Conservation (phyloP, 2,329 filamentous ascomycete species). For the Cytospora piceae region DNA sequence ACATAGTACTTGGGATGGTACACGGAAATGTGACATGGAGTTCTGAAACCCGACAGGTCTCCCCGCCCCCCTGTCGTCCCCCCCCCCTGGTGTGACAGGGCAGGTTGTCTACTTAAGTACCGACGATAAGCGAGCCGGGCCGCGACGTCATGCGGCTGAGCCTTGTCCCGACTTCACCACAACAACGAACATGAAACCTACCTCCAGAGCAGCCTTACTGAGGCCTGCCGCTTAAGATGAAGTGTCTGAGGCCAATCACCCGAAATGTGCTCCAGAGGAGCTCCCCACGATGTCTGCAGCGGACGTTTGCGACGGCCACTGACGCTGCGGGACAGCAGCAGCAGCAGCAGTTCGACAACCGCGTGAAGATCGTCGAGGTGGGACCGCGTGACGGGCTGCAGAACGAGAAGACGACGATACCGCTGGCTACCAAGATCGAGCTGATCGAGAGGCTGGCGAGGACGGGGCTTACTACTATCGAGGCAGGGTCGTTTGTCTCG, state of each 20-base stretch:
- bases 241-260: slow-evolving; percentile 23
- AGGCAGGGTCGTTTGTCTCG: slow-evolving; percentile 81
- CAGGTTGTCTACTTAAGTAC: background rate
- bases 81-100: no score
- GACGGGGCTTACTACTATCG: slow-evolving; percentile 74
- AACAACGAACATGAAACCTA: slow-evolving; percentile 1
- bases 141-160: slow-evolving; percentile 23
- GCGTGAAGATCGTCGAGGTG: slow-evolving; percentile 75
- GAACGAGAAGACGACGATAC: slow-evolving; percentile 75
- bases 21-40: no score
- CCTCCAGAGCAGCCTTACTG: slow-evolving; percentile 16
- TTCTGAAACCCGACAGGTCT: no score
- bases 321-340: slow-evolving; percentile 30
- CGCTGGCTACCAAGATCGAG: slow-evolving; percentile 74
- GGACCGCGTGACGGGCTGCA: slow-evolving; percentile 86
- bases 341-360: slow-evolving; percentile 43
- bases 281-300: slow-evolving; percentile 30
- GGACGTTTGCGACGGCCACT: slow-evolving; percentile 48
- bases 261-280: slow-evolving; percentile 15
- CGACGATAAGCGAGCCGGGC: slow-evolving; percentile 24
- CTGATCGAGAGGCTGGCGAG: slow-evolving; percentile 70
- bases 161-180: slow-evolving; percentile 11
- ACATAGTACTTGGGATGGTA: no score
- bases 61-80: no score
- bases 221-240: slow-evolving; percentile 27